phyloP scores from a whole-genome alignment of 192 early-diverging fungal genomes.

The Coemansia sp. region DNA sequence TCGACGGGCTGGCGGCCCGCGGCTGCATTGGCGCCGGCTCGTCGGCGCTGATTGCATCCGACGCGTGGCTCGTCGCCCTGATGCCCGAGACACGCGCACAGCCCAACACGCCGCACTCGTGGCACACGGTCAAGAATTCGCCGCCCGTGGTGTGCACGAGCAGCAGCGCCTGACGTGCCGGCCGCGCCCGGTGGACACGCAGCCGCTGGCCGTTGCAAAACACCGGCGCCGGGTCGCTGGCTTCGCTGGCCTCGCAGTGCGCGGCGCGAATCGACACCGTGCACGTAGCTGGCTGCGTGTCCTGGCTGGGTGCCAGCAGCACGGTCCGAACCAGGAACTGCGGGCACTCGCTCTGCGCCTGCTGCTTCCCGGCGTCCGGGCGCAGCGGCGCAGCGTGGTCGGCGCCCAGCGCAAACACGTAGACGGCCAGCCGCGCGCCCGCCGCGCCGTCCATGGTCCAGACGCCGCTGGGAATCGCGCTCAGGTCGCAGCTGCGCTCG shows the following conservation, averaged over 20 bases:
- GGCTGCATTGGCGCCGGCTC: no score
- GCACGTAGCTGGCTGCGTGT: background rate
- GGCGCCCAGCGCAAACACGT: constrained; percentile 10
- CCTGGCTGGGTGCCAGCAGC: constrained; percentile 15
- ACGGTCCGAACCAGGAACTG: constrained; percentile 16
- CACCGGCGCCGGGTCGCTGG: background rate
- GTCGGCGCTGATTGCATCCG: constrained; percentile 5
- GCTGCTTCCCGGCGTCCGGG: background rate
- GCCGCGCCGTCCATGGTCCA: constrained; percentile 3
- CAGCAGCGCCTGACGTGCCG: constrained; percentile 20
- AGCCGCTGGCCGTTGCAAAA: constrained; percentile 35
- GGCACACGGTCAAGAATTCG: constrained; percentile 7
- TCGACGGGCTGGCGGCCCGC: no score
- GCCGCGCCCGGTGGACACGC: constrained; percentile 19
- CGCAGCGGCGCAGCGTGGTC: background rate
- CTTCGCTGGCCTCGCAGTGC: background rate
- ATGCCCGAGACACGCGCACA: background rate
- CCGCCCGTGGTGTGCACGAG: constrained; percentile 18
- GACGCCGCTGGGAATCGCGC: constrained; percentile 6
- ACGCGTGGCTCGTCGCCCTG: constrained; percentile 16
- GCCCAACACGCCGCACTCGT: constrained; percentile 12
- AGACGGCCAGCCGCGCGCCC: constrained; percentile 13
- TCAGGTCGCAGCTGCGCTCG: background rate
- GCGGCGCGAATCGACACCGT: constrained; percentile 8
- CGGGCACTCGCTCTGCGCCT: background rate